These are phyloP conservation scores for Neonectria neomacrospora DNA, from an alignment of 2,329 filamentous ascomycete genomes.

Conservation along the genomic window DNA sequence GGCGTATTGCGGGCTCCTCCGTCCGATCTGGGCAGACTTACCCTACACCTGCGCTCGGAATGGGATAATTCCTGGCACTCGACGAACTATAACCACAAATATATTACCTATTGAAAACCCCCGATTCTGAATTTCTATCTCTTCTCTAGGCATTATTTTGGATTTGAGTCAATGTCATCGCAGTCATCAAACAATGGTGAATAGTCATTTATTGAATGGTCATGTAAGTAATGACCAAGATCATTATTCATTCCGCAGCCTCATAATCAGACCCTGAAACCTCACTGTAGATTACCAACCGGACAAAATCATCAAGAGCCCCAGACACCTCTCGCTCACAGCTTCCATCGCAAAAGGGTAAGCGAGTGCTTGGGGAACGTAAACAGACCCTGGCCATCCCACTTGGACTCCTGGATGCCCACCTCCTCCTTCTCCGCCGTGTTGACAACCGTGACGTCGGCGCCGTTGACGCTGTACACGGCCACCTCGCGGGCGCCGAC, in stretches of 20 bases:
- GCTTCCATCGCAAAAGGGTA: constrained; percentile 73
- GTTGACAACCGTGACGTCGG: constrained; percentile 66
- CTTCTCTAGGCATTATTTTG: not conserved
- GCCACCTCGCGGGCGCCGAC: constrained; percentile 58
- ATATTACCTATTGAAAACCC: not conserved
- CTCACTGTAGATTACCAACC: not conserved
- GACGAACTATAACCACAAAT: not conserved
- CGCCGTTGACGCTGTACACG: constrained; percentile 67
- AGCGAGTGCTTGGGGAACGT: constrained; percentile 77
- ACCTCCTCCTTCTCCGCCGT: constrained; percentile 72
- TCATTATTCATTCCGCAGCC: constrained; percentile 1
- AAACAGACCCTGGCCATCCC: constrained; percentile 71
- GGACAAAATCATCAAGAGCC: not conserved
- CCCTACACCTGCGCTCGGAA: not conserved
- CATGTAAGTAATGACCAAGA: not conserved
- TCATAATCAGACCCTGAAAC: not conserved
- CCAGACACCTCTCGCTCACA: constrained; percentile 25
- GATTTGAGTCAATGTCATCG: too few relatives aligned
- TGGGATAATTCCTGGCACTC: not conserved
- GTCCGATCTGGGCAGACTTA: not conserved
- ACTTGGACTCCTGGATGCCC: constrained; percentile 55
- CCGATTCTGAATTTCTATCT: not conserved
- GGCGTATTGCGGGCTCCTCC: not conserved
- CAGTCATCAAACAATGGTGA: not conserved
- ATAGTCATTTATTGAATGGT: not conserved